Conservation (phyloP, 352 stramenopile species). For the Plasmopara muralis region DNA sequence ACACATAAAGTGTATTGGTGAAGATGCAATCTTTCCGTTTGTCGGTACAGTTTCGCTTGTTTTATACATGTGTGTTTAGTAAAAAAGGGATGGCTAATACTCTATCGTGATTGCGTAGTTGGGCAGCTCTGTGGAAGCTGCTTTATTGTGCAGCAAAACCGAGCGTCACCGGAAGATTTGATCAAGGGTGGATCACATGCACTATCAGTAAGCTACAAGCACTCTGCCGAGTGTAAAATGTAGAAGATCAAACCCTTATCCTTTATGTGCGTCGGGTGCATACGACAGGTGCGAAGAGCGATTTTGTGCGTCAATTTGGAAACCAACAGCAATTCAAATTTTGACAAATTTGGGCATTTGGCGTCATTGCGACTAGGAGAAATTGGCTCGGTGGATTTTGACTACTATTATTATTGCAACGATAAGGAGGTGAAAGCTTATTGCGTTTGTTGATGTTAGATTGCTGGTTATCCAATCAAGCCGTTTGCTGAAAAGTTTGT, state of each 20-base stretch:
- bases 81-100: neutral
- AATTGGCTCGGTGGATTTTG: slow-evolving; percentile 37
- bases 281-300: slow-evolving; percentile 46
- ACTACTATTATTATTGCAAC: neutral
- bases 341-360: slow-evolving; percentile 77
- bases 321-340: slow-evolving; percentile 52
- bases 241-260: neutral
- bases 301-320: slow-evolving; percentile 71
- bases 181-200: slow-evolving; percentile 49
- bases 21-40: slow-evolving; percentile 51
- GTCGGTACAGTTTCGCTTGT: slow-evolving; percentile 27
- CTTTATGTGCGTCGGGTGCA: slow-evolving; percentile 1
- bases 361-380: slow-evolving; percentile 59
- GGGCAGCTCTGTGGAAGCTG: slow-evolving; percentile 65
- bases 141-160: slow-evolving; percentile 63
- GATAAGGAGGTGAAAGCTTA: neutral
- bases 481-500: slow-evolving; percentile 74
- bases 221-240: neutral
- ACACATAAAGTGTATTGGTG: slow-evolving; percentile 51
- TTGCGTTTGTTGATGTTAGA: slow-evolving; percentile 23
- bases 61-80: neutral
- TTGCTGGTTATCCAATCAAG: slow-evolving; percentile 73
- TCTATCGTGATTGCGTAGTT: slow-evolving; percentile 22
- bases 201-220: slow-evolving; percentile 34
- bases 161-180: slow-evolving; percentile 58